Conservation (phyloP, 1,139 yeast genomes). For the Scheffersomyces illinoinensis region DNA sequence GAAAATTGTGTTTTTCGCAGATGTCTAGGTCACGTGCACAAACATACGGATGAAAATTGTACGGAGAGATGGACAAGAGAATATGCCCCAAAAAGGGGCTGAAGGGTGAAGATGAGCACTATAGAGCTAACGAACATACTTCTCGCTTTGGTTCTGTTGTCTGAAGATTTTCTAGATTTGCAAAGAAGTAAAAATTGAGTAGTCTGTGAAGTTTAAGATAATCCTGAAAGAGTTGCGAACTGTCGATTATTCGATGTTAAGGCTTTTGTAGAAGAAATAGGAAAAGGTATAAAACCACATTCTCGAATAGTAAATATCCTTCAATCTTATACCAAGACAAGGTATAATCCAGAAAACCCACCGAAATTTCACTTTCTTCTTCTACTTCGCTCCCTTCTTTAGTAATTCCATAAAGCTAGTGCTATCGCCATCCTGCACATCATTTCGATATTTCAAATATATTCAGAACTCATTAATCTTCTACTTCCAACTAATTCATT, state of each 20-base stretch:
- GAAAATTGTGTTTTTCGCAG: constrained; percentile 1
- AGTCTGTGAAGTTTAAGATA: too few species aligned
- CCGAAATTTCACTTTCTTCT: not conserved
- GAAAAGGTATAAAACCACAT: not conserved
- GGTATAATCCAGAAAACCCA: not conserved
- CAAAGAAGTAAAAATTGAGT: too few species aligned
- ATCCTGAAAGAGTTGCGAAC: too few species aligned
- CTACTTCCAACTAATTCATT: not conserved
- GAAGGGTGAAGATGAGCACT: too few species aligned
- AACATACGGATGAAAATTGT: too few species aligned
- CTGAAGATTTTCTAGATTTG: too few species aligned
- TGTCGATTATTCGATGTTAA: too few species aligned
- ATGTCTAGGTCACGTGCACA: constrained; percentile 1
- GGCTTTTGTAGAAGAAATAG: too few species aligned
- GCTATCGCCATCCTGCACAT: not conserved
- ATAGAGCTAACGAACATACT: too few species aligned
- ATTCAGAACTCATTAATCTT: not conserved
- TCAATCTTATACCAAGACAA: not conserved
- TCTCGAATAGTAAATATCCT: not conserved
- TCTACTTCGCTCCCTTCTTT: not conserved
- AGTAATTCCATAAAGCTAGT: not conserved
- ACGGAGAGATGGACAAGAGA: too few species aligned
- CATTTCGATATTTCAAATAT: not conserved
- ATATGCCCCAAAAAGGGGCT: too few species aligned
- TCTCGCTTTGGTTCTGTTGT: too few species aligned